Conservation (phyloP, 176 grass and related monocot genomes). For the Melocanna baccifera region DNA sequence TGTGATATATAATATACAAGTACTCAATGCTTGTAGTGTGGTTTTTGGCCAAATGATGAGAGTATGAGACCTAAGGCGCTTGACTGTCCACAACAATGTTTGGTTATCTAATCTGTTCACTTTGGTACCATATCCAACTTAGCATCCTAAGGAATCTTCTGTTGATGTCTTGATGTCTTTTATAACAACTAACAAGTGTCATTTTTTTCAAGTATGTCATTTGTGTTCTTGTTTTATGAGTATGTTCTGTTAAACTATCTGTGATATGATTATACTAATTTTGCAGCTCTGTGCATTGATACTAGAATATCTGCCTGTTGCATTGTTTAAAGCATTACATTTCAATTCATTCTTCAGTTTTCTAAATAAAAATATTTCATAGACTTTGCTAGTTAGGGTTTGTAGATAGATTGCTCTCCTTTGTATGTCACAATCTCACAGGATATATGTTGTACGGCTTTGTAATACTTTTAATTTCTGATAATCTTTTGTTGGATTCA, state of each 20-base stretch:
- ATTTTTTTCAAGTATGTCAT: not conserved
- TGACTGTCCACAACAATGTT: not conserved
- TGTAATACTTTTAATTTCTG: not conserved
- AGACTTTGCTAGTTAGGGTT: conserved; percentile 4
- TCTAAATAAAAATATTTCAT: not conserved
- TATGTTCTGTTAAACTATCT: not conserved
- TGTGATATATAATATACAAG: not conserved
- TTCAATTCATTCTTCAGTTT: not conserved
- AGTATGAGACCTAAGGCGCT: not conserved
- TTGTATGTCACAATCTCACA: not conserved
- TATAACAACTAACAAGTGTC: too few relatives aligned
- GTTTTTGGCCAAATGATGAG: conserved; percentile 2
- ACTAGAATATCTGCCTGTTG: not conserved
- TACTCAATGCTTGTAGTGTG: conserved; percentile 3
- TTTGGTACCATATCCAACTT: not conserved
- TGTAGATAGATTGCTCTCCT: not conserved
- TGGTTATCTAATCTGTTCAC: not conserved
- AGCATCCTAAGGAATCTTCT: not conserved
- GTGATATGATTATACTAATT: not conserved
- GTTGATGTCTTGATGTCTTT: not conserved
- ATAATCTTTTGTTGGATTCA: conserved; percentile 19
- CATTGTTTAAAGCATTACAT: conserved; percentile 1
- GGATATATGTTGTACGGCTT: not conserved
- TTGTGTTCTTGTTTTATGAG: not conserved
- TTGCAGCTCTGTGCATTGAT: not conserved